Percentiles rank a stretch among this genome's conserved stretches.
phyloP scores from a whole-genome alignment of 768 basidiomycete species.

The Collybia mongolica region DNA sequence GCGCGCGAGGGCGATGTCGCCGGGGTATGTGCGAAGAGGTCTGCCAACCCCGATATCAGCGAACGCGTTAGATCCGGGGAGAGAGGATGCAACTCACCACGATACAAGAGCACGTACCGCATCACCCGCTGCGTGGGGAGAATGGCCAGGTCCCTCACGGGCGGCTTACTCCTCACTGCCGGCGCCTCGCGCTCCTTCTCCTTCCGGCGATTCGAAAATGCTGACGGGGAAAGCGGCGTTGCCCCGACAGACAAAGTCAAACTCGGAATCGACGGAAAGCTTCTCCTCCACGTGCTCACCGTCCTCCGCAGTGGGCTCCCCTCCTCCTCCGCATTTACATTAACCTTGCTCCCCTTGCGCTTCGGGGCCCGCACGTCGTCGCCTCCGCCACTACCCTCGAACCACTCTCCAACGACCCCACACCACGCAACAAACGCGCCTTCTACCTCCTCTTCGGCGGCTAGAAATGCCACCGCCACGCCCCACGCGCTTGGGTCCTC shows the following conservation, averaged over 20 bases:
- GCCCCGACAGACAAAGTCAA: slow-evolving; percentile 1
- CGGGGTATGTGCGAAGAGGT: slow-evolving; percentile 57
- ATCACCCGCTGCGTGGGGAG: slow-evolving; percentile 66
- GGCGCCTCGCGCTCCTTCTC: slow-evolving; percentile 6
- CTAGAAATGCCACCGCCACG: slow-evolving; percentile 48
- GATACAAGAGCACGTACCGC: slow-evolving; percentile 63
- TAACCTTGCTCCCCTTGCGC: neutral
- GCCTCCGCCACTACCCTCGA: slow-evolving; percentile 16
- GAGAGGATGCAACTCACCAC: slow-evolving; percentile 37
- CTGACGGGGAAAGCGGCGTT: neutral
- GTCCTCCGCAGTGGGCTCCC: slow-evolving; percentile 9
- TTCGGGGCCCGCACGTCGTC: neutral
- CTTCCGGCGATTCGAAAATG: slow-evolving; percentile 11
- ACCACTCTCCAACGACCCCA: slow-evolving; percentile 41
- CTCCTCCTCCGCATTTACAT: neutral
- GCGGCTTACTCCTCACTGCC: slow-evolving; percentile 16
- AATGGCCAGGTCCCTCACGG: slow-evolving; percentile 63
- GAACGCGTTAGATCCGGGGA: neutral
- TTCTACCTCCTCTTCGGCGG: slow-evolving; percentile 47
- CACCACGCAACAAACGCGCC: slow-evolving; percentile 49
- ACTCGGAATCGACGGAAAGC: slow-evolving; percentile 17
- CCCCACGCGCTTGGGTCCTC: slow-evolving; percentile 53
- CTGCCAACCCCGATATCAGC: slow-evolving; percentile 27
- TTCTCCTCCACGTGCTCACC: slow-evolving; percentile 22
- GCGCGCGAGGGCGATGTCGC: slow-evolving; percentile 47